Evolutionary conservation across 805 yeast species (phyloP), one percentile per base, ranked within the genome.

Genomic region (Lipomyces spencermartinsiae): DNA sequence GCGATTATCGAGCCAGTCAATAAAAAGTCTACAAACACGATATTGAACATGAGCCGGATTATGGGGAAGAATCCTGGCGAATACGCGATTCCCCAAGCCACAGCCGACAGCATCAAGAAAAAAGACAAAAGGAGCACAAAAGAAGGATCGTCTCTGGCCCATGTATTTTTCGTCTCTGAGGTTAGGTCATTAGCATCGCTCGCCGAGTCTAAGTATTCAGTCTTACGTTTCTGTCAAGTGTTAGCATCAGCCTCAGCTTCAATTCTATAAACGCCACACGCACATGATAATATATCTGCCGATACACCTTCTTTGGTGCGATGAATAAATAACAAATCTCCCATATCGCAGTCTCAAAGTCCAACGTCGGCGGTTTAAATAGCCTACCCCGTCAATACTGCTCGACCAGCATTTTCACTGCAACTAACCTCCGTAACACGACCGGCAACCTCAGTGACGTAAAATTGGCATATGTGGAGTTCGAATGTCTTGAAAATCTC

Each of bases 141-240:
- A 34, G 95, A 88, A 0, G 98, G 98, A 78, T 93, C 98, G 78
- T 93, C 97, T 71, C 98, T 83, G 0, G 97, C 88, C 89, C 96
- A 92, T 71, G 87, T 86, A 73, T 89, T 86, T 74, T 87, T 88
- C 1, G 92, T 89, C 73, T 90, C 94, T 74, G 88, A 90, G n/a
- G 12, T 25, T 12, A 35, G 14, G 12, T 25, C 9, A 39, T 64
- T 60, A 43, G 56, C 31, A 29, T 35, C 4, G 35, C 31, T 16
- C 10, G 35, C 9, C 19, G 29, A 19, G 19, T 4, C 14, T 33
- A n/a, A 25, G 16, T 6, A 9, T 54, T 37, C 25, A n/a, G 19
- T 12, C 65, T 34, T 10, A 62, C 65, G 65, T 59, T 62, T 62
- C 65, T 58, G 53, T 25, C 35, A 22, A 49, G 10, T 19, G 22